These are phyloP conservation scores for Phaseolus coccineus DNA, from an alignment of 331 rosid species.

Conservation along the genomic window DNA sequence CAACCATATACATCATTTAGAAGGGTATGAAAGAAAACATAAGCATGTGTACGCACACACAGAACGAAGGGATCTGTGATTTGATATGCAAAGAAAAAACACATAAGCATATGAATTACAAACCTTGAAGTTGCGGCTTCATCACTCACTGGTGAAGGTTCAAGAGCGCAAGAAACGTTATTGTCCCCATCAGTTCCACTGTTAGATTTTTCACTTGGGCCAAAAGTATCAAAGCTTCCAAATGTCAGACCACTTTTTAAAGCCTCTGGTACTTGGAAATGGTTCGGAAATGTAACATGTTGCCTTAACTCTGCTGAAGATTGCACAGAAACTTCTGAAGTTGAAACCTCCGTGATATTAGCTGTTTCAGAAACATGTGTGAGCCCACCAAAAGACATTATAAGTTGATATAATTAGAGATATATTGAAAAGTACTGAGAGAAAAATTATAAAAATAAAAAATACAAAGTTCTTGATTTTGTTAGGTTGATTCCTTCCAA, in stretches of 20 bases:
- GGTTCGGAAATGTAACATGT: constrained; percentile 79
- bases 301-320: constrained; percentile 54
- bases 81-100: constrained; percentile 18
- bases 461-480: constrained; percentile 11
- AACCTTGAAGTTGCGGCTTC: constrained; percentile 65
- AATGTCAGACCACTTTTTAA: constrained; percentile 76
- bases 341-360: constrained; percentile 52
- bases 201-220: constrained; percentile 45
- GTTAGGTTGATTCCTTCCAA: constrained; percentile 17
- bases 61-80: not conserved
- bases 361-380: constrained; percentile 60
- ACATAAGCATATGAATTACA: constrained; percentile 47
- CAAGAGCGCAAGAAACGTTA: constrained; percentile 39
- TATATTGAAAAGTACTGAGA: constrained; percentile 9
- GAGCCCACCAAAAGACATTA: constrained; percentile 21
- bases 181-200: constrained; percentile 47
- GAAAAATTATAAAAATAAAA: not conserved
- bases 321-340: constrained; percentile 54
- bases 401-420: constrained; percentile 4
- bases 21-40: constrained; percentile 1
- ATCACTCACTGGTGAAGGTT: constrained; percentile 52
- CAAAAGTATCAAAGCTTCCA: constrained; percentile 74
- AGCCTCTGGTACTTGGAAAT: constrained; percentile 79
- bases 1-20: constrained; percentile 23
- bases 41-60: not conserved